Conservation (phyloP, 148 eudicot genomes). For the Rhododendron griersonianum region DNA sequence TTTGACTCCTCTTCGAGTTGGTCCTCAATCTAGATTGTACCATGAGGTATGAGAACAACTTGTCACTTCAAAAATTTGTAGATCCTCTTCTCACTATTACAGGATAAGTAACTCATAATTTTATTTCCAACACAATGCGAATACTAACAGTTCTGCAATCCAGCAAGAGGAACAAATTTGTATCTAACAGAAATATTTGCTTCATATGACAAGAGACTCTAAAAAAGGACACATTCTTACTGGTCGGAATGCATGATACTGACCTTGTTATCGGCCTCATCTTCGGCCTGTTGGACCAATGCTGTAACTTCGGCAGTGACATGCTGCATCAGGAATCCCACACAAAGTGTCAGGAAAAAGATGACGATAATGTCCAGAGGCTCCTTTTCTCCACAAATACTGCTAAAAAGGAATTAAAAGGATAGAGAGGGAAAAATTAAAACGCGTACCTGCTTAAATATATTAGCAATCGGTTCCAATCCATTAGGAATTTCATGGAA, state of each 20-base stretch:
- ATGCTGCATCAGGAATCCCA: conserved; percentile 40
- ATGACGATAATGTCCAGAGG: neutral
- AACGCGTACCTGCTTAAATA: neutral
- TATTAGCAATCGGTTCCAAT: conserved; percentile 37
- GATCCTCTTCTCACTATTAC: too few relatives aligned
- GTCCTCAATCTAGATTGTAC: neutral
- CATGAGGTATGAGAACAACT: neutral
- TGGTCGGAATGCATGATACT: conserved; percentile 4
- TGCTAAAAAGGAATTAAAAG: neutral
- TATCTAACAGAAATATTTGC: neutral
- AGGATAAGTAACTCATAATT: too few relatives aligned
- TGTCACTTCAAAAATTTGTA: neutral
- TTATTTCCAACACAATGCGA: too few relatives aligned
- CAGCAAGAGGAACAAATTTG: too few relatives aligned
- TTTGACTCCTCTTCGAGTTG: neutral
- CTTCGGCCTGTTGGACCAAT: conserved; percentile 66
- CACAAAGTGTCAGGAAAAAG: neutral
- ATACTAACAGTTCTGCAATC: too few relatives aligned
- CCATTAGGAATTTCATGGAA: conserved; percentile 32
- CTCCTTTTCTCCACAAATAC: neutral
- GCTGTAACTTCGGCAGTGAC: conserved; percentile 44
- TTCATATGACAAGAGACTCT: neutral
- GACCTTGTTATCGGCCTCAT: conserved; percentile 57
- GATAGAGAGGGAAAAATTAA: neutral
- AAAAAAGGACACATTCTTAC: neutral